A percentile compares a stretch with the other conserved stretches of the same genome.
These are phyloP conservation scores for Flaveria linearis DNA, from an alignment of 129 eudicot genomes.

Conservation along the genomic window DNA sequence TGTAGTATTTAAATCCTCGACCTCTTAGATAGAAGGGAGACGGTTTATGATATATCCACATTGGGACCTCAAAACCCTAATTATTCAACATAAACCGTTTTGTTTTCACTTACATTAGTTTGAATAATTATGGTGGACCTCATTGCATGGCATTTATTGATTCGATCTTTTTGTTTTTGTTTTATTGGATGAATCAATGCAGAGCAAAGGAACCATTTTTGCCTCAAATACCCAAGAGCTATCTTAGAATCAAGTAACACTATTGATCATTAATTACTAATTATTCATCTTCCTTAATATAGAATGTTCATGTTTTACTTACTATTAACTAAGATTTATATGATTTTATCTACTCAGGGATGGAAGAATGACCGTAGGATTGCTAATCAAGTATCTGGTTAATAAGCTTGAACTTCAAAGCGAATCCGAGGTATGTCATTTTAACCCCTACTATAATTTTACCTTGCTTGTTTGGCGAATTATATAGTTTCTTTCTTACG, in stretches of 20 bases:
- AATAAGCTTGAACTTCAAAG: constrained; percentile 77
- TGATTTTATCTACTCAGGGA: constrained; percentile 45
- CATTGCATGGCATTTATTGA: constrained; percentile 17
- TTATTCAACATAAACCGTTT: background rate
- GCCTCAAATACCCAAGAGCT: constrained; percentile 90
- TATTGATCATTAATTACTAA: background rate
- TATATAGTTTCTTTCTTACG: too few relatives aligned
- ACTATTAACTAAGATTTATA: background rate
- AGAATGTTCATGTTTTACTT: background rate
- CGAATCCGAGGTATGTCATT: constrained; percentile 77
- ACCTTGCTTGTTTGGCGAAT: too few relatives aligned
- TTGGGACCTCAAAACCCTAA: constrained; percentile 6
- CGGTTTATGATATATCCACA: too few relatives aligned
- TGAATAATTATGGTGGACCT: background rate
- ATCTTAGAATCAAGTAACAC: constrained; percentile 75
- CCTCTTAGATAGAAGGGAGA: too few relatives aligned
- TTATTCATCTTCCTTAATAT: background rate
- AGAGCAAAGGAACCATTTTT: constrained; percentile 77
- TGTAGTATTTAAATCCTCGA: too few relatives aligned
- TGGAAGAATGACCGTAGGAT: constrained; percentile 78
- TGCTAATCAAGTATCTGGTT: constrained; percentile 78
- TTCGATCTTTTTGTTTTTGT: background rate
- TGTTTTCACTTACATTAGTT: background rate
- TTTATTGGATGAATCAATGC: constrained; percentile 33
- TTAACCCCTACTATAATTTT: background rate